phyloP scores from a whole-genome alignment of 371 early-diverging fungal species.

The Saksenaea vasiformis region DNA sequence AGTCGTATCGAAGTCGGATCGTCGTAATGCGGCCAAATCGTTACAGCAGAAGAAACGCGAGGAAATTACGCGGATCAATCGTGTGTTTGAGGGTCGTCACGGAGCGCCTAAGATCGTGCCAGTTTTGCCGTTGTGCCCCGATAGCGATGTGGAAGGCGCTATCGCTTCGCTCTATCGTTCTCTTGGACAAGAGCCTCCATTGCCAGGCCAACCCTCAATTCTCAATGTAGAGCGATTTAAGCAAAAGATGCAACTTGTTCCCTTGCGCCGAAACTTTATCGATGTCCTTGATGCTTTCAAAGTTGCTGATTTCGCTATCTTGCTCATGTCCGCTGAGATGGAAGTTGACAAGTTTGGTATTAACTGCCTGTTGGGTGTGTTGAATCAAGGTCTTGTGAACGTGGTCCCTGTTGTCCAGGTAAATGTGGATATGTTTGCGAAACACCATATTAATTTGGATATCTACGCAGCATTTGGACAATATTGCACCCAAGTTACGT shows the following conservation, averaged over 20 bases:
- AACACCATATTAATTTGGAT: background rate
- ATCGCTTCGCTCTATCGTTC: conserved; percentile 58
- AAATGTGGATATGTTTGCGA: background rate
- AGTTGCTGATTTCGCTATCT: conserved; percentile 88
- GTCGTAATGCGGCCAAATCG: conserved; percentile 81
- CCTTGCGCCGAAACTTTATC: conserved; percentile 63
- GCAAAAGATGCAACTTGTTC: conserved; percentile 82
- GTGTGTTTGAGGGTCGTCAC: conserved; percentile 81
- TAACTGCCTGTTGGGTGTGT: conserved; percentile 75
- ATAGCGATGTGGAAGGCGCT: conserved; percentile 58
- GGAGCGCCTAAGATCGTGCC: conserved; percentile 89
- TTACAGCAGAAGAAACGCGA: conserved; percentile 84
- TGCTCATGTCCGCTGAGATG: conserved; percentile 83
- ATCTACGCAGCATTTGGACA: conserved; percentile 62
- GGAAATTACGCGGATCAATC: conserved; percentile 63
- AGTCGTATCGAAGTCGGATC: conserved; percentile 69
- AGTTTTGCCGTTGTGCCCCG: conserved; percentile 81
- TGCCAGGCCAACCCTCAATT: conserved; percentile 21
- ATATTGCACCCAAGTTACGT: conserved; percentile 67
- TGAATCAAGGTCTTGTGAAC: conserved; percentile 85
- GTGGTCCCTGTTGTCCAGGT: conserved; percentile 73
- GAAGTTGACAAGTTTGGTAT: conserved; percentile 95
- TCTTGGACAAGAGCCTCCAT: conserved; percentile 53
- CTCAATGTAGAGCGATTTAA: conserved; percentile 72
- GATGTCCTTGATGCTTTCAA: conserved; percentile 88